A percentile compares a stretch with the other conserved stretches of the same genome.
These are phyloP conservation scores for Excoecaria cochinchinensis DNA, from an alignment of 345 rosid genomes.

Conservation along the genomic window DNA sequence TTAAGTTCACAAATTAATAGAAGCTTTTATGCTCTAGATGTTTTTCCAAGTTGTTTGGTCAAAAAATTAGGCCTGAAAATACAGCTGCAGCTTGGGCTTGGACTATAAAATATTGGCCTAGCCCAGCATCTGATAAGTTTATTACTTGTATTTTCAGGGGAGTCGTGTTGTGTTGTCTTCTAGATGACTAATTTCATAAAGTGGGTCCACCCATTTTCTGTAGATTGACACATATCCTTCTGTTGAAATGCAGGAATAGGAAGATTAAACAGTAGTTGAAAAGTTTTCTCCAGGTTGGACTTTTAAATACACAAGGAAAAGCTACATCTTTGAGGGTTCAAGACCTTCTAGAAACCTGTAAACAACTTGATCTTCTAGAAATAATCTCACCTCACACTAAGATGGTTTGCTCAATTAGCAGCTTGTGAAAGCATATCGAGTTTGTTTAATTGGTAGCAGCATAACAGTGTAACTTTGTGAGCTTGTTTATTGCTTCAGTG, in stretches of 20 bases:
- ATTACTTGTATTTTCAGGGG: not conserved
- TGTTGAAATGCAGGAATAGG: slow-evolving; percentile 11
- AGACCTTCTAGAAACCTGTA: too few species aligned
- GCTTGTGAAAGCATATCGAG: too few species aligned
- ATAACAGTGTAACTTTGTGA: too few species aligned
- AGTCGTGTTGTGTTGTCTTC: not conserved
- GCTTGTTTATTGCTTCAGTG: too few species aligned
- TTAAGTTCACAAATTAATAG: not conserved
- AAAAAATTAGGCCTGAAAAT: not conserved
- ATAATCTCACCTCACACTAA: too few species aligned
- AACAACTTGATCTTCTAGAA: too few species aligned
- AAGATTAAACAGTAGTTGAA: too few species aligned
- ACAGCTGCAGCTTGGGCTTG: not conserved
- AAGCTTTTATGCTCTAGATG: not conserved
- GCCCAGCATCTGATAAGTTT: not conserved
- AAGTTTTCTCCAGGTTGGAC: too few species aligned
- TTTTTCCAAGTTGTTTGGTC: not conserved
- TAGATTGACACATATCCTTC: not conserved
- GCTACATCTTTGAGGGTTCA: too few species aligned
- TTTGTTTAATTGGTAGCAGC: too few species aligned
- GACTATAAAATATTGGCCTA: not conserved
- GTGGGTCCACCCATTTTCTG: not conserved
- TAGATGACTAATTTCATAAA: not conserved
- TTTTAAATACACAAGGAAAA: too few species aligned
- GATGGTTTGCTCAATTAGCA: too few species aligned